Percentiles rank a stretch among this genome's conserved stretches.
Evolutionary conservation across 1,284 basidiomycete genomes (phyloP).

Genomic region (Cerrena zonata): DNA sequence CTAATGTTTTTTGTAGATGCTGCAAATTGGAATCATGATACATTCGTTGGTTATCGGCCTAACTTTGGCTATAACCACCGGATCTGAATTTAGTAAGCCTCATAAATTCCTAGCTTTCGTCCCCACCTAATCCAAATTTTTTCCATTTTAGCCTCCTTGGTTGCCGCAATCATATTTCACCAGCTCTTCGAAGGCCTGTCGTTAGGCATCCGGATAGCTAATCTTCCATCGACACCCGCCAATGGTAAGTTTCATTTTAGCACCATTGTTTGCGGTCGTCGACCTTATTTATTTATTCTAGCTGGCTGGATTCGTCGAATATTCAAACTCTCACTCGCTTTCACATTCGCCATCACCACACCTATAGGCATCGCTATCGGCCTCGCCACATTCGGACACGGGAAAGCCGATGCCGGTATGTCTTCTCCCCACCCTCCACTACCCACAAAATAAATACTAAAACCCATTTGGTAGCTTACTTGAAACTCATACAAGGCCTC

Average conservation of each 20-base stretch:
- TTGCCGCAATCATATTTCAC: conserved; percentile 71
- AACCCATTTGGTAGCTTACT: neutral
- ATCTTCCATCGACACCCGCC: conserved; percentile 40
- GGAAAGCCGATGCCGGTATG: conserved; percentile 27
- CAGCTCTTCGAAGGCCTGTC: conserved; percentile 77
- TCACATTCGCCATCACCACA: conserved; percentile 67
- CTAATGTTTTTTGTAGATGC: conserved; percentile 46
- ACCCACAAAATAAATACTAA: neutral
- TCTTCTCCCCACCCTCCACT: conserved; percentile 1
- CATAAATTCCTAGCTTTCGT: too few species aligned
- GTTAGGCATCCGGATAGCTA: conserved; percentile 69
- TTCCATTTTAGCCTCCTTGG: conserved; percentile 51
- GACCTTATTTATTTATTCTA: neutral
- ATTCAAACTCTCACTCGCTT: conserved; percentile 50
- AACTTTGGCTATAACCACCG: conserved; percentile 61
- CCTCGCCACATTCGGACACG: conserved; percentile 38
- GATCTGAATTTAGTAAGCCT: conserved; percentile 62
- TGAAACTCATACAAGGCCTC: conserved; percentile 52
- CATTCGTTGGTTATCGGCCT: conserved; percentile 75
- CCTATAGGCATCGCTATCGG: conserved; percentile 62
- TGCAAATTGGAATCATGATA: conserved; percentile 75
- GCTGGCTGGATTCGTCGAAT: conserved; percentile 4
- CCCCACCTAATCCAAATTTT: neutral
- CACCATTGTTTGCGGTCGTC: neutral
- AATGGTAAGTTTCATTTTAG: conserved; percentile 13